Evolutionary conservation across 805 yeast genomes (phyloP).

Genomic region (Saccharomycopsis amapae): DNA sequence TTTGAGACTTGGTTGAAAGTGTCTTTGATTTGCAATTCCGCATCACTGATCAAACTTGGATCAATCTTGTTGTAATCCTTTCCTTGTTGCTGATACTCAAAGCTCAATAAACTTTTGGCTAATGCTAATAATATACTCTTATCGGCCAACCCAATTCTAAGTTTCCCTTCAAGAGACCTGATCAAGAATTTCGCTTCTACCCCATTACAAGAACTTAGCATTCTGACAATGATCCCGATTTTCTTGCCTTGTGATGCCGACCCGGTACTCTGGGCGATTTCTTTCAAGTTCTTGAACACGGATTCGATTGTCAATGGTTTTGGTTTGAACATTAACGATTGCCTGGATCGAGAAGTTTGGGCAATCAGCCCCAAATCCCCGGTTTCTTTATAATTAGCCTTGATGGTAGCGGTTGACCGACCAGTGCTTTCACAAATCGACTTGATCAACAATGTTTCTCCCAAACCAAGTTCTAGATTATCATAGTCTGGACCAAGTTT

Average conservation of each 20-base stretch:
- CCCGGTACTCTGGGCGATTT: constrained; percentile 75
- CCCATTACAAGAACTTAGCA: constrained; percentile 81
- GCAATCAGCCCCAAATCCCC: constrained; percentile 95
- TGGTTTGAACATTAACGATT: constrained; percentile 91
- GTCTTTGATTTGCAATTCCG: constrained; percentile 75
- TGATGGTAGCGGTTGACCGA: constrained; percentile 61
- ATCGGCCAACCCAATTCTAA: constrained; percentile 90
- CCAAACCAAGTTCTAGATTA: constrained; percentile 88
- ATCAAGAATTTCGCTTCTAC: constrained; percentile 86
- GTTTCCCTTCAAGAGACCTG: constrained; percentile 85
- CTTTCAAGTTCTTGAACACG: constrained; percentile 68
- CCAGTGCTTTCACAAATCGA: constrained; percentile 91
- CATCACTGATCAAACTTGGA: constrained; percentile 46
- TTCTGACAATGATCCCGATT: constrained; percentile 67
- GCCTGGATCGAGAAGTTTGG: constrained; percentile 70
- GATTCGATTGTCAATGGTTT: constrained; percentile 63
- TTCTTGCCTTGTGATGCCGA: constrained; percentile 75
- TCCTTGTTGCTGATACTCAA: constrained; percentile 39
- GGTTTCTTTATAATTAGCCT: constrained; percentile 61
- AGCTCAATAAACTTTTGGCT: constrained; percentile 71
- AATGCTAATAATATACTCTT: constrained; percentile 80
- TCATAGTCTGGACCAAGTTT: constrained; percentile 93
- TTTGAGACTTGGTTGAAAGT: constrained; percentile 89
- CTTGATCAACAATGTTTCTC: constrained; percentile 81
- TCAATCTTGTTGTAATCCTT: constrained; percentile 26